phyloP scores from a whole-genome alignment of 352 stramenopile species.

The Paralagenidium karlingii region DNA sequence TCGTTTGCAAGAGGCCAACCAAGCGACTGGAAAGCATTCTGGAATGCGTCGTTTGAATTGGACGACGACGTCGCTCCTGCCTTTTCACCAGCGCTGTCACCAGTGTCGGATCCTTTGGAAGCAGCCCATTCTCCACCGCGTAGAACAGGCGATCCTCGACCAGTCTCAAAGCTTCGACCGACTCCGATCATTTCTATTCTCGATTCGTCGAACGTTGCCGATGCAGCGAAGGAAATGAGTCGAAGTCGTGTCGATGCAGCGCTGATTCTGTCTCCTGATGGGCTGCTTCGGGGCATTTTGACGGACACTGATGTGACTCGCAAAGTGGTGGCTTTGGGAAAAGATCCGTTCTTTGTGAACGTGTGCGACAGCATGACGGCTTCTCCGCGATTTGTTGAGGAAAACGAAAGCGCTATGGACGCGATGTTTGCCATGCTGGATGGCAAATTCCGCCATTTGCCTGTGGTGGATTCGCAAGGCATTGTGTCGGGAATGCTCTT shows the following conservation, averaged over 20 bases:
- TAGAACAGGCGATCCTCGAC: slow-evolving; percentile 82
- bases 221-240: slow-evolving; percentile 85
- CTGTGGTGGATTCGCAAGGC: slow-evolving; percentile 84
- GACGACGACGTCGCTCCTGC: slow-evolving; percentile 60
- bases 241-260: slow-evolving; percentile 85
- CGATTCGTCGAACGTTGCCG: slow-evolving; percentile 73
- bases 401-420: slow-evolving; percentile 82
- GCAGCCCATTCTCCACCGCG: slow-evolving; percentile 13
- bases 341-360: slow-evolving; percentile 76
- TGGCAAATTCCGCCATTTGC: slow-evolving; percentile 93
- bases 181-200: slow-evolving; percentile 85
- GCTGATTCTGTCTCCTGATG: slow-evolving; percentile 84
- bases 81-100: slow-evolving; percentile 48
- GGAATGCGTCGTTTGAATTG: slow-evolving; percentile 80
- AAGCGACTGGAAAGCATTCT: slow-evolving; percentile 84
- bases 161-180: slow-evolving; percentile 78
- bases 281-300: slow-evolving; percentile 90
- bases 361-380: slow-evolving; percentile 79
- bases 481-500: slow-evolving; percentile 94
- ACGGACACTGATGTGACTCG: slow-evolving; percentile 89
- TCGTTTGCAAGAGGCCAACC: slow-evolving; percentile 81
- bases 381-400: slow-evolving; percentile 81
- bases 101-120: slow-evolving; percentile 12
- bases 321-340: slow-evolving; percentile 72
- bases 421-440: slow-evolving; percentile 88